Percentiles rank a stretch among this genome's conserved stretches.
Conservation (phyloP, 83 land plant species). For the Picea mariana region DNA sequence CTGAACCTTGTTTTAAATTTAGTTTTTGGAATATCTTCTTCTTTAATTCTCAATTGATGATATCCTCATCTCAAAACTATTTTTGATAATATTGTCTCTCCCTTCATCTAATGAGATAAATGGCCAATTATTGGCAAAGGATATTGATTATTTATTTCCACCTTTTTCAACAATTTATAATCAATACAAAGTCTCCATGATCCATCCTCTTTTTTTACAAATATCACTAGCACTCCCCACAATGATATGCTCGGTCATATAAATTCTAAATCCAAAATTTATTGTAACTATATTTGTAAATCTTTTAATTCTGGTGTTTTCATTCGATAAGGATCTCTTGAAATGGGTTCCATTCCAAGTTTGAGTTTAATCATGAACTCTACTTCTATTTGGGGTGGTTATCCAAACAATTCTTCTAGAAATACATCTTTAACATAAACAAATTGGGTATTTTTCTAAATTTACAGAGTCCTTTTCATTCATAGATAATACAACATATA, state of each 20-base stretch:
- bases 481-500: too few relatives aligned
- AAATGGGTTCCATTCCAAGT: neutral
- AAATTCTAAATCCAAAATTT: neutral
- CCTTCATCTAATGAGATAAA: too few relatives aligned
- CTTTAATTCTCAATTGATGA: neutral
- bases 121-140: slow-evolving; percentile 13
- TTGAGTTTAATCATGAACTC: neutral
- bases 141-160: slow-evolving; percentile 14
- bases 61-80: too few relatives aligned
- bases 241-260: neutral
- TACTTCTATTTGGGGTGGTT: neutral
- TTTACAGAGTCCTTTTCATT: too few relatives aligned
- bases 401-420: neutral
- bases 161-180: slow-evolving; percentile 16
- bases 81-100: too few relatives aligned
- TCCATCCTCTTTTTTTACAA: slow-evolving; percentile 29
- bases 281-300: neutral
- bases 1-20: neutral
- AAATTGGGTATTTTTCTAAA: too few relatives aligned
- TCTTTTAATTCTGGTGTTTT: neutral
- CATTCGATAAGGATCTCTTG: neutral
- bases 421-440: too few relatives aligned
- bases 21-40: neutral
- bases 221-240: neutral
- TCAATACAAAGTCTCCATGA: slow-evolving; percentile 19